These are phyloP conservation scores for Pachysandra terminalis DNA, from an alignment of 164 flowering plant species.

Conservation along the genomic window DNA sequence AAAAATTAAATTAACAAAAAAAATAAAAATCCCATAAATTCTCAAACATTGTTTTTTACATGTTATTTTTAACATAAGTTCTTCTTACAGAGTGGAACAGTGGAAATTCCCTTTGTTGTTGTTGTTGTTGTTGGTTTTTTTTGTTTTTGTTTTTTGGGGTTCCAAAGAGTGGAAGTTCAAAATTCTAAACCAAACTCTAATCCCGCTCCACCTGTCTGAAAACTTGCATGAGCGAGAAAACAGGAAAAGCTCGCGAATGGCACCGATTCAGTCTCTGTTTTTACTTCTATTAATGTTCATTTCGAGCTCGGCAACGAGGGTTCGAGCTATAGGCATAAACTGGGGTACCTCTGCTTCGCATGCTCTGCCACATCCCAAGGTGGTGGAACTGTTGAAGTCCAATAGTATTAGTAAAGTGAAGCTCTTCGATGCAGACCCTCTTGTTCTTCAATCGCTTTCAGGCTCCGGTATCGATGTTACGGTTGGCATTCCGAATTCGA, in stretches of 20 bases:
- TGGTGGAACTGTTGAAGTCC: constrained; percentile 69
- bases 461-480: constrained; percentile 63
- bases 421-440: constrained; percentile 78
- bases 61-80: no score
- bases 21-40: no score
- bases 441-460: constrained; percentile 56
- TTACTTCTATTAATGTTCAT: constrained; percentile 10
- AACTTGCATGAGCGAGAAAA: not conserved
- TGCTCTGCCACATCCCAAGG: constrained; percentile 69
- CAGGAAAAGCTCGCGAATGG: constrained; percentile 16
- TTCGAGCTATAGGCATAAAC: constrained; percentile 64
- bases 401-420: constrained; percentile 65
- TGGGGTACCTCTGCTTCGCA: constrained; percentile 88
- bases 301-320: constrained; percentile 11
- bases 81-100: no score
- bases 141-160: no score
- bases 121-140: no score
- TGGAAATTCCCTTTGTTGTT: no score
- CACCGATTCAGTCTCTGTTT: constrained; percentile 11
- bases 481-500: constrained; percentile 71
- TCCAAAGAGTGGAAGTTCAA: no score
- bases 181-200: no score
- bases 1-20: no score
- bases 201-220: not conserved
- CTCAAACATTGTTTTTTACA: no score